These are phyloP conservation scores for Leccinum variicolor DNA, from an alignment of 768 basidiomycete species.

Conservation along the genomic window DNA sequence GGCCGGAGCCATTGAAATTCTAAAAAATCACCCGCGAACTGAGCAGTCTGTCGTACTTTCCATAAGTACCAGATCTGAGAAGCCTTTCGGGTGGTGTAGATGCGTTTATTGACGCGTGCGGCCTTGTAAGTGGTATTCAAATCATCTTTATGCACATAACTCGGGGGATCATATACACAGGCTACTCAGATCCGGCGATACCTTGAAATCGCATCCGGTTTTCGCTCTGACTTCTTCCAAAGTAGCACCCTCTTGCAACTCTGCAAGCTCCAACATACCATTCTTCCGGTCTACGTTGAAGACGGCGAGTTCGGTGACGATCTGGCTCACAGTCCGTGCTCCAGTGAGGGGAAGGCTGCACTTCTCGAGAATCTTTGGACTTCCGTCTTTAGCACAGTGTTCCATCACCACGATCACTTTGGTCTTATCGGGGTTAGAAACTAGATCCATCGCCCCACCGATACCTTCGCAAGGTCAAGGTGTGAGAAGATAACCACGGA, in stretches of 20 bases:
- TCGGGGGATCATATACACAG: constrained; percentile 31
- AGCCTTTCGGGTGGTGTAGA: background rate
- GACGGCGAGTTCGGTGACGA: constrained; percentile 90
- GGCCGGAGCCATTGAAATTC: too few species aligned
- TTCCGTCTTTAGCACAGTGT: constrained; percentile 86
- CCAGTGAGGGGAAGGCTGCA: constrained; percentile 89
- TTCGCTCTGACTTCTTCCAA: constrained; percentile 82
- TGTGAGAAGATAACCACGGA: constrained; percentile 8
- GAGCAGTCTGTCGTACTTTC: too few species aligned
- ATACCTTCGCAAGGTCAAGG: constrained; percentile 51
- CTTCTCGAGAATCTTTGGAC: constrained; percentile 79
- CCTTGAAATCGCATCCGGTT: constrained; percentile 81
- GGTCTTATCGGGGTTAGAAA: constrained; percentile 94
- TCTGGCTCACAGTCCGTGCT: constrained; percentile 81
- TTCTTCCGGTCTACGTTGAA: constrained; percentile 81
- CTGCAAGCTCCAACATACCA: constrained; percentile 71
- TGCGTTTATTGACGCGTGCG: background rate
- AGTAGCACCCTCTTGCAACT: constrained; percentile 80
- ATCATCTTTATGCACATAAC: background rate
- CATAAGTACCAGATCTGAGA: too few species aligned
- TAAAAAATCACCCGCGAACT: too few species aligned
- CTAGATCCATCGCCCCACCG: constrained; percentile 95
- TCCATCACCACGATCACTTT: constrained; percentile 90
- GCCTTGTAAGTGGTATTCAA: constrained; percentile 5
- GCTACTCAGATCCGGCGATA: constrained; percentile 48